Evolutionary conservation across 495 filamentous ascomycete species (phyloP), one percentile per base, ranked within the genome.

Genomic region (Penicillium argentinense): DNA sequence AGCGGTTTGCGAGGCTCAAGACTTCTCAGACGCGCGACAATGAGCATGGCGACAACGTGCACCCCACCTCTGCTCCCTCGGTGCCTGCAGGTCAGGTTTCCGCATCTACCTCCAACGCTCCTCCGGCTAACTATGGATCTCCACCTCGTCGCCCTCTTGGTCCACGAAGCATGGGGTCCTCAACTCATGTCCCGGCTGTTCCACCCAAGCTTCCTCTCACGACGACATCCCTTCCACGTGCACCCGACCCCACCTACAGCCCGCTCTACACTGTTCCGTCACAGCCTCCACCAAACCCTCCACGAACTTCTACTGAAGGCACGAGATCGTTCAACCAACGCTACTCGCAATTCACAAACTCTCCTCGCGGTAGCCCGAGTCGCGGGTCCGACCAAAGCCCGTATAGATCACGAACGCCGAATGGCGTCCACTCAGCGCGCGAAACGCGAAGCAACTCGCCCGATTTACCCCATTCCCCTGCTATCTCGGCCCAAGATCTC

Each of bases 181-280:
- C 66, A 24, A 52, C 67, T 14, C 48, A 45, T 14, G 62, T 56
- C 9, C 77, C 78, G 14, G 68, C 64, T n/a, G 55, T 72, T 17
- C 80, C 81, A 13, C 75, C 74, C 1, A 81, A 84, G 38, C 56
- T 82, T 7, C 77, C 78, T 12, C 56, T 88, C 3, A 71, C 80
- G 45, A 76, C 69, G 45, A 76, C 69, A 19, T 70, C 76, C 3
- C 74, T 97, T 55, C 91, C 91, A 17, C 83, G 84, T 60, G 70
- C 86, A 9, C 91, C 91, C 12, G 89, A 85, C 58, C 89, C 90
- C 9, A 84, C 92, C 8, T 97, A 97, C 54, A 92, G 84, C 55
- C 91, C 91, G 27, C 67, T 72, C 46, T 67, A 60, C 57, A 68
- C 70, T 0, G 64, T 67, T 51, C 74, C 70, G 13, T 64, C 70